Conservation (phyloP, 2,329 filamentous ascomycete genomes). For the Pseudocercospora fijiensis region DNA sequence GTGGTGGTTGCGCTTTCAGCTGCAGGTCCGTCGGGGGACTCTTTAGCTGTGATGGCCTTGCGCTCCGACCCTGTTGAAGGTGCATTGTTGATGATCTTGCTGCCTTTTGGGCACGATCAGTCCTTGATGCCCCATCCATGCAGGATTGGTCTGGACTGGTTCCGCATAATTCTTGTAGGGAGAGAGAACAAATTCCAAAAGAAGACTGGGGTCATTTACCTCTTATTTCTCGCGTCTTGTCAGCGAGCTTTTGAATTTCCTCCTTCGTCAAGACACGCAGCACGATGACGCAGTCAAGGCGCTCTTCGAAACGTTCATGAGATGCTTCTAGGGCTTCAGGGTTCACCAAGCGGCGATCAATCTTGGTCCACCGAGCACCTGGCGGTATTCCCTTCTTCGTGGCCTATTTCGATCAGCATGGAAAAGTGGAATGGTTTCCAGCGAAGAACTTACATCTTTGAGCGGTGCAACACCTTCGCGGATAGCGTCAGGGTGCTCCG, state of each 20-base stretch:
- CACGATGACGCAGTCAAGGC: slow-evolving; percentile 92
- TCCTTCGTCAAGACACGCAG: slow-evolving; percentile 81
- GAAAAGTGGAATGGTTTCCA: background rate
- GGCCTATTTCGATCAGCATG: slow-evolving; percentile 29
- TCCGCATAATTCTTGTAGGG: slow-evolving; percentile 6
- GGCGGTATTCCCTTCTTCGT: slow-evolving; percentile 47
- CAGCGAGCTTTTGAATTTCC: slow-evolving; percentile 84
- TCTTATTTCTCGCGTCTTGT: slow-evolving; percentile 77
- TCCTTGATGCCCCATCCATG: slow-evolving; percentile 18
- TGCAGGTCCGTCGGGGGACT: background rate
- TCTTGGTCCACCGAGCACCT: slow-evolving; percentile 89
- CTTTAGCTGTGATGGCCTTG: slow-evolving; percentile 18
- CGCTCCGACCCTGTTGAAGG: background rate
- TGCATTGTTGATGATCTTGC: slow-evolving; percentile 6
- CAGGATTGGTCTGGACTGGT: slow-evolving; percentile 17
- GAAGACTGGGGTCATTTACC: slow-evolving; percentile 40
- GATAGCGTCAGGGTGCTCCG: slow-evolving; percentile 78
- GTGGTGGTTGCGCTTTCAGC: background rate
- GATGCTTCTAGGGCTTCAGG: slow-evolving; percentile 80
- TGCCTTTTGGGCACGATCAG: slow-evolving; percentile 21
- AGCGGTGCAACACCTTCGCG: slow-evolving; percentile 91
- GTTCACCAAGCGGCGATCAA: slow-evolving; percentile 83
- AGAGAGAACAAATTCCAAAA: slow-evolving; percentile 6
- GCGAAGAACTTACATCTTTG: slow-evolving; percentile 60
- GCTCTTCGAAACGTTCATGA: slow-evolving; percentile 88